Evolutionary conservation across 306 rosid species (phyloP), one percentile per base, ranked within the genome.

Genomic region (Fragaria iinumae): DNA sequence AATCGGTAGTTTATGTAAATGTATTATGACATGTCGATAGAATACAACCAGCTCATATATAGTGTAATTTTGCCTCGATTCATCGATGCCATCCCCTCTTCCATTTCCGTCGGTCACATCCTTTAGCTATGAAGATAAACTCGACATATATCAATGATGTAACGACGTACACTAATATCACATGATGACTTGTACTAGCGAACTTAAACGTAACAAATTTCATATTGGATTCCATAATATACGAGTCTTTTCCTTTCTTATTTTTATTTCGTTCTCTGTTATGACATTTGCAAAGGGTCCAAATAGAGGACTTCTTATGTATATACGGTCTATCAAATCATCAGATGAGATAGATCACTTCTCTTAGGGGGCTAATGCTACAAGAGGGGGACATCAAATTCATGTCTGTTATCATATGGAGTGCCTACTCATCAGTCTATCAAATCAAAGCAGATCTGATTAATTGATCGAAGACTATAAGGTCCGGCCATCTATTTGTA

Each of bases 311-410:
- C 36, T n/a, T 57, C 16, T 11, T 49, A 49, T 49, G 55, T 29
- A 32, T 63, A 39, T 32, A 63, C 21, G 76, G 52, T 56, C 32
- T 8, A 56, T 73, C 53, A 73, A 56, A 56, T 73, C 67, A 72
- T 53, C 0, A 25, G 6, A 62, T 13, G 39, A 62, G 67, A 65
- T 65, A 25, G 1, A 65, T 65, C 64, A 72, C 36, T 34, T 27
- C 20, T 36, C 44, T 18, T 34, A 16, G 43, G 38, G 59, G 76
- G 67, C 52, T 72, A 72, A 53, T 52, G 36, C 49, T 34, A n/a
- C 13, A n/a, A 55, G 43, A 23, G 8, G 13, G 36, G 63, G 43
- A 41, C 69, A 39, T 72, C 36, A 55, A 11, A 39, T 39, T 39
- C n/a, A 71, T 17, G 45, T 32, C 45, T 49, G 74, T 48, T 70